Evolutionary conservation across 306 rosid genomes (phyloP).

Genomic region (Rosa chinensis): DNA sequence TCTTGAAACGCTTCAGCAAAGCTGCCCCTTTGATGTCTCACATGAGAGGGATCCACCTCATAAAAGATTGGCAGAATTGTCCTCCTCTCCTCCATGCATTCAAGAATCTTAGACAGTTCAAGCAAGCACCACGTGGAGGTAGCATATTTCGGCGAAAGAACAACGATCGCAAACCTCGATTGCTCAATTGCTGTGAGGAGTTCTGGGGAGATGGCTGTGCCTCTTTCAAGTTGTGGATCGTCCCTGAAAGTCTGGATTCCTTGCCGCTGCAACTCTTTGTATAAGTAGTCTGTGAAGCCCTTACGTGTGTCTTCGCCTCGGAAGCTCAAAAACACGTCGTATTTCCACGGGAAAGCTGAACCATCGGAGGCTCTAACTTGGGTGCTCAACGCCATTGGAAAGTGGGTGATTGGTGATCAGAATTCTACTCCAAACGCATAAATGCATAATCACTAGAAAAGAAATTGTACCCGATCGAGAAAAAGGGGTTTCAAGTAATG

Average conservation of each 20-base stretch:
- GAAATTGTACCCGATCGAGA: too few species aligned
- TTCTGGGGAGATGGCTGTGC: neutral
- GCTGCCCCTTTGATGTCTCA: constrained; percentile 20
- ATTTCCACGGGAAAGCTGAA: neutral
- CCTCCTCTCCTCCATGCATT: neutral
- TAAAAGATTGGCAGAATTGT: constrained; percentile 12
- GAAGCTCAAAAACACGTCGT: constrained; percentile 9
- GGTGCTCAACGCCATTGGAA: neutral
- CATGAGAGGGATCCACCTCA: constrained; percentile 18
- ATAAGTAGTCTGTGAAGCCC: neutral
- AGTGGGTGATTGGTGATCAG: too few species aligned
- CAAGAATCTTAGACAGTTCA: constrained; percentile 20
- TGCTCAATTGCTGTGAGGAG: neutral
- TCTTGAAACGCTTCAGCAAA: constrained; percentile 13
- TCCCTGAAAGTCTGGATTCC: neutral
- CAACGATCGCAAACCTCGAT: neutral
- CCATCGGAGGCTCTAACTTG: neutral
- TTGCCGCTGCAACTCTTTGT: neutral
- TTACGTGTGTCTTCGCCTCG: neutral
- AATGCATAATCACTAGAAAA: too few species aligned
- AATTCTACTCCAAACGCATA: too few species aligned
- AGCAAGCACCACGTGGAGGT: neutral
- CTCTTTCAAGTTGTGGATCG: neutral
- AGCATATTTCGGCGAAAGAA: neutral
- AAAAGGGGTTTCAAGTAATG: too few species aligned